phyloP scores from a whole-genome alignment of 495 filamentous ascomycete species.

The Beverwykella pulmonaria region DNA sequence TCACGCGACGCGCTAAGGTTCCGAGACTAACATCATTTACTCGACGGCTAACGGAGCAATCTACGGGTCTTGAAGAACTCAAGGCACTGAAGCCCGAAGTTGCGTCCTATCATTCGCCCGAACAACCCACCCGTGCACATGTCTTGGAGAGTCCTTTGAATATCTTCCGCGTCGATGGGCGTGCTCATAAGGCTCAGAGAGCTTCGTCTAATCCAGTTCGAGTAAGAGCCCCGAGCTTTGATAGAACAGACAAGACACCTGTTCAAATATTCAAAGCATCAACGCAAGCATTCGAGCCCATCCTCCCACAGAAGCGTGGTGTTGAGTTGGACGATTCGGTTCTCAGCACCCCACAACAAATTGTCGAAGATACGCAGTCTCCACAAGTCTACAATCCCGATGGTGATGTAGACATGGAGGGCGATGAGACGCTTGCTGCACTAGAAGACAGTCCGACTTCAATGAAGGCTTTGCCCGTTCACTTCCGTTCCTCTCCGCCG shows the following conservation, averaged over 20 bases:
- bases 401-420: conserved; percentile 7
- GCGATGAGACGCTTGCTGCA: conserved; percentile 28
- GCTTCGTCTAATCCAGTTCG: background rate
- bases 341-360: background rate
- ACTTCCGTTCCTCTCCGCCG: conserved; percentile 26
- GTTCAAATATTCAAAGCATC: background rate
- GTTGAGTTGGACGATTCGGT: background rate
- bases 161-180: background rate
- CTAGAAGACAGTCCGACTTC: background rate
- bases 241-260: background rate
- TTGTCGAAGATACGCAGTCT: background rate
- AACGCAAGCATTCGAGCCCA: background rate
- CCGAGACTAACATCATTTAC: conserved; percentile 13
- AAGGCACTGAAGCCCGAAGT: background rate
- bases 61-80: background rate
- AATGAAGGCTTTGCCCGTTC: conserved; percentile 1
- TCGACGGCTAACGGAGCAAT: conserved; percentile 18
- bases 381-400: background rate
- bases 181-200: background rate
- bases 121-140: background rate
- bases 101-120: background rate
- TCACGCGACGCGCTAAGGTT: background rate
- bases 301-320: background rate
- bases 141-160: background rate
- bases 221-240: background rate